These are phyloP conservation scores for Pulveroboletus sp. DNA, from an alignment of 768 basidiomycete species.

Conservation along the genomic window DNA sequence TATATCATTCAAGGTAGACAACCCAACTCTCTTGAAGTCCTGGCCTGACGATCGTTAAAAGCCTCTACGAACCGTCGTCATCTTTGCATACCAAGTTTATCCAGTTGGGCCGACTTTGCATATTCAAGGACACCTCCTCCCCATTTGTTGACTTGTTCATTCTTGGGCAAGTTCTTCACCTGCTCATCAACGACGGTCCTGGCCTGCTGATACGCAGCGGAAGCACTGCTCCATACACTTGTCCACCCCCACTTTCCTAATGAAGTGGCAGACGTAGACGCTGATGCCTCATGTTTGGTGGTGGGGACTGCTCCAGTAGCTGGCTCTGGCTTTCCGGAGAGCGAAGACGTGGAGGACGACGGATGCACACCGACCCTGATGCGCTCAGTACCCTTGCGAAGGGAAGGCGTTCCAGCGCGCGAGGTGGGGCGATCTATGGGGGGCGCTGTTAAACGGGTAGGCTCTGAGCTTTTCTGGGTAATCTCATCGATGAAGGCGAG, in stretches of 20 bases:
- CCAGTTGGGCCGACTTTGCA: slow-evolving; percentile 84
- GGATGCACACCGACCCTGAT: slow-evolving; percentile 55
- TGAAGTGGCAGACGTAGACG: slow-evolving; percentile 9
- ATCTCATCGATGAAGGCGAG: slow-evolving; percentile 94
- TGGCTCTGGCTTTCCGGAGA: slow-evolving; percentile 32
- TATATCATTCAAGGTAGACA: slow-evolving; percentile 87
- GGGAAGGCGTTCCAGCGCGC: slow-evolving; percentile 63
- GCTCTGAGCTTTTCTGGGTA: slow-evolving; percentile 83
- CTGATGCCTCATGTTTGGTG: slow-evolving; percentile 16
- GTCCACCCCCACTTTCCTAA: slow-evolving; percentile 73
- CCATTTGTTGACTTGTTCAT: slow-evolving; percentile 87
- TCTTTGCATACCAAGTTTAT: slow-evolving; percentile 72
- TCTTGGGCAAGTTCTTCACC: slow-evolving; percentile 81
- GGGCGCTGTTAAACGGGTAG: slow-evolving; percentile 53
- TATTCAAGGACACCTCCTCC: slow-evolving; percentile 80
- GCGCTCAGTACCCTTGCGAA: slow-evolving; percentile 73
- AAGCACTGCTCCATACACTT: slow-evolving; percentile 83
- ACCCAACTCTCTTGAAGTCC: slow-evolving; percentile 82
- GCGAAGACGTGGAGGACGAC: slow-evolving; percentile 39
- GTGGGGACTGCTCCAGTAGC: slow-evolving; percentile 25
- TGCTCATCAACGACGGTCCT: slow-evolving; percentile 87
- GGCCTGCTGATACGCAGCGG: slow-evolving; percentile 83
- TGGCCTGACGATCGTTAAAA: slow-evolving; percentile 50
- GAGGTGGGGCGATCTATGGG: slow-evolving; percentile 55
- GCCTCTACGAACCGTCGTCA: not conserved